Evolutionary conservation across 2,329 filamentous ascomycete genomes (phyloP), one percentile per base, ranked within the genome.

Genomic region (Venturia carpophila): DNA sequence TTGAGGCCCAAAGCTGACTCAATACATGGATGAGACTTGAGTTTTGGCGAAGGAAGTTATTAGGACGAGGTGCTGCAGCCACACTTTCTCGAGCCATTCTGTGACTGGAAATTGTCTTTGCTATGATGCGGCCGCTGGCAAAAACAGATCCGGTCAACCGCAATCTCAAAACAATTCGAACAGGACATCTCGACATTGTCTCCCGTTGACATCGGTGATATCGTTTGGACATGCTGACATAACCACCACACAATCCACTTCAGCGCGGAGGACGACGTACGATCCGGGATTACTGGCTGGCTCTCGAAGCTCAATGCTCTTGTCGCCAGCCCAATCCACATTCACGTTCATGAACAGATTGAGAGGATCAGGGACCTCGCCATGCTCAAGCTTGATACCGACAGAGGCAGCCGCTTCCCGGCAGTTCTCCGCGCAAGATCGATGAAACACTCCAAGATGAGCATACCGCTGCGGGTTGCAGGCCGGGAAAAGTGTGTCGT

Each of bases 281-380:
- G 77, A 71, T 2, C 74, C 75, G 61, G 72, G 70, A 24, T 74
- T 67, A 64, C 74, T 75, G 4, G 71, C 72, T 0, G 77, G 76
- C 15, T 37, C 13, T 21, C 69, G 66, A 41, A 64, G 52, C 52
- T 56, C 52, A 64, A 77, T 75, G 42, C 71, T 70, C 3, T 78
- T 66, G 2, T 67, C 69, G 1, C 75, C 75, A 60, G 70, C 70
- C 64, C 73, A 71, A 56, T 75, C 70, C 37, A 77, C 72, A 21
- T 74, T 70, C 3, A 79, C 72, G 66, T 79, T 79, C 77, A 79
- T 79, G 68, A 78, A 79, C 21, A 79, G 67, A 66, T 79, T 79
- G 42, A 79, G 70, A 19, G 77, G 77, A 63, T 77, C 76, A 1
- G 77, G 77, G 3, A 75, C 71, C 71, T 73, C 73, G 45, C 73